Base-by-base conservation (phyloP, 176 grass and related monocot species). In the Metroxylon sagu region DNA sequence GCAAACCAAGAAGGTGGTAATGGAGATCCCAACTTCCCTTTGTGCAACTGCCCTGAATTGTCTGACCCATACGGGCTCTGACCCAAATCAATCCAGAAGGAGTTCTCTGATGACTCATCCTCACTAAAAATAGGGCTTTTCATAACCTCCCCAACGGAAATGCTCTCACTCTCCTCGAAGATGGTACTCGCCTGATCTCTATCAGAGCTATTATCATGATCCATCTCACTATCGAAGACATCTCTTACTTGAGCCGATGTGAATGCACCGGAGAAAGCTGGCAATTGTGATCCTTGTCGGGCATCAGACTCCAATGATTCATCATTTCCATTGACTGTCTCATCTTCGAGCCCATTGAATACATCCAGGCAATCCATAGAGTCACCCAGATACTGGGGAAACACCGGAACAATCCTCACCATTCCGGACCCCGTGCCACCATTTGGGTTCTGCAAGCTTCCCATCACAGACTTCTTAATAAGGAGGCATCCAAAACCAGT, bases 81-180 rank as follows among this genome's bases (percentile, higher is more conserved):
- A 52, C 93, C 93, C 70, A 98, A 89, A 85, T 98, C 93, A 76
- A 98, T 82, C 93, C 93, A 98, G 69, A 98, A 92, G 30, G 87
- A 92, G 43, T 72, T 89, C 52, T 92, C 88, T 0, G 93, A 92
- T 26, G 85, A 89, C 39, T 87, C 87, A 64, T 92, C 93, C 80
- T 98, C 93, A 19, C 93, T 98, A 76, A 98, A 98, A 39, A 98
- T 82, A 5, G 93, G 93, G 64, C 93, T 98, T 79, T 92, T 98
- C 84, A 98, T 92, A 52, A 92, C 84, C 73, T 98, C 93, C 23
- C 84, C 93, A 53, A 89, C 79, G 12, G 88, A 98, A 17, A 89
- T 77, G 65, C 85, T 89, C 72, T 98, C 93, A 23, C 72, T 89
- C 79, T 98, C 93, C 77, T 98, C 93, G 62, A 83, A 92, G 82